Evolutionary conservation across 2,329 filamentous ascomycete genomes (phyloP), one percentile per base, ranked within the genome.

Genomic region (Fusarium austroafricanum): DNA sequence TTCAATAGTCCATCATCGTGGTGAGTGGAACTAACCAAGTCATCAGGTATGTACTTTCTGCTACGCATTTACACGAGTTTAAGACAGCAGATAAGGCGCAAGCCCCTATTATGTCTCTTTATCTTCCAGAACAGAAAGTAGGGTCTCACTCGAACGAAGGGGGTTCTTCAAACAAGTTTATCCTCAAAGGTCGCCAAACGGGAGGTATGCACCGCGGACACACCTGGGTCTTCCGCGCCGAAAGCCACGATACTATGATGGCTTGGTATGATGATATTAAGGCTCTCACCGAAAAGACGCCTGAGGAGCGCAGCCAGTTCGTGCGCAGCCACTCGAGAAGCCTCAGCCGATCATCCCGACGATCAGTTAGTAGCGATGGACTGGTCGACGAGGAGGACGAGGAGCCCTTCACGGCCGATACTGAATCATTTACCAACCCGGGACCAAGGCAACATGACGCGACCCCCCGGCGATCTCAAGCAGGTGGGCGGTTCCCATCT

Each of bases 31-130:
- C 61, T 71, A 55, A 71, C 54, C 21, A 15, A 26, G n/a, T 31
- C 26, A 14, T 10, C 71, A 96, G 92, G 93, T 97, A 97, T 79
- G 94, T 98, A 46, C 84, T 99, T 71, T 97, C 96, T 72, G 93
- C 96, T 17, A 98, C 96, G 56, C 96, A 99, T 80, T 86, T 99
- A 21, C 96, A 99, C 82, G 96, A 99, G 80, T 99, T 98, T 87
- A 97, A 97, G 79, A 97, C 94, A n/a, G 93, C 94, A 70, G 95
- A 98, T 80, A 94, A 95, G 78, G 91, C 88, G 61, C 93, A 96
- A 79, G 90, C 92, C 38, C 96, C 96, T 1, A 89, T 98, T 76
- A 97, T 99, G 95, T 98, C 96, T 40, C 85, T 99, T 56, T 97
- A 96, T 77, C 87, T 99, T 28, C 92, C 92, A 9, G 96, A 98